Evolutionary conservation across 140 eudicot genomes (phyloP).

Genomic region (Anethum foeniculum): DNA sequence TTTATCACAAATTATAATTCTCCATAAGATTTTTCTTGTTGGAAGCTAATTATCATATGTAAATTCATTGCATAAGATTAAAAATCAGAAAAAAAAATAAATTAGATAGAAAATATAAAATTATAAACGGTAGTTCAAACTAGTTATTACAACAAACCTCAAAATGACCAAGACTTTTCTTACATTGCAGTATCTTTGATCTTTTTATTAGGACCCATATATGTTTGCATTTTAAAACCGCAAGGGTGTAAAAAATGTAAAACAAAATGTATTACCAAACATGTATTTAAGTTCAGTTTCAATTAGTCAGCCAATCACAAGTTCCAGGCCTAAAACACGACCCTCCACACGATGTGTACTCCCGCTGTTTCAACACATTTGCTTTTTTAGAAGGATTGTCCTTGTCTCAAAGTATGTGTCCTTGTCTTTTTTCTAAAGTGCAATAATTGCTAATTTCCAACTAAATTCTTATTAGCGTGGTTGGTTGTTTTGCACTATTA

Average conservation of each 20-base stretch:
- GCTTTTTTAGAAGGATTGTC: background rate
- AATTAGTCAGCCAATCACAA: background rate
- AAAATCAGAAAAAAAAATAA: background rate
- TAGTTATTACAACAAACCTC: background rate
- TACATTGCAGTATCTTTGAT: background rate
- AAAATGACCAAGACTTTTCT: background rate
- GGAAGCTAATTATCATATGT: background rate
- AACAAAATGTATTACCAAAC: background rate
- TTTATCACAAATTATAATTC: too few species aligned
- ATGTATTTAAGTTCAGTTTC: too few species aligned
- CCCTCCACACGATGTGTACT: background rate
- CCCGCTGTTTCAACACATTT: background rate
- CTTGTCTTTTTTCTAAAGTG: background rate
- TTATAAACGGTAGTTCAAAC: background rate
- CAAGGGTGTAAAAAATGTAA: background rate
- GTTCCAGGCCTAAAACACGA: background rate
- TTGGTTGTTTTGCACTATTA: background rate
- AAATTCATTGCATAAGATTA: background rate
- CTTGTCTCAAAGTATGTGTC: background rate
- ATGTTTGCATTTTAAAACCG: background rate
- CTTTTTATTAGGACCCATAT: background rate
- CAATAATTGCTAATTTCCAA: background rate
- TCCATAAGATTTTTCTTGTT: too few species aligned
- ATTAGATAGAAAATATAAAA: background rate
- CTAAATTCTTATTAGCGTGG: background rate